Base-by-base conservation (phyloP, 2,329 filamentous ascomycete species). In the Trichophyton verrucosum region DNA sequence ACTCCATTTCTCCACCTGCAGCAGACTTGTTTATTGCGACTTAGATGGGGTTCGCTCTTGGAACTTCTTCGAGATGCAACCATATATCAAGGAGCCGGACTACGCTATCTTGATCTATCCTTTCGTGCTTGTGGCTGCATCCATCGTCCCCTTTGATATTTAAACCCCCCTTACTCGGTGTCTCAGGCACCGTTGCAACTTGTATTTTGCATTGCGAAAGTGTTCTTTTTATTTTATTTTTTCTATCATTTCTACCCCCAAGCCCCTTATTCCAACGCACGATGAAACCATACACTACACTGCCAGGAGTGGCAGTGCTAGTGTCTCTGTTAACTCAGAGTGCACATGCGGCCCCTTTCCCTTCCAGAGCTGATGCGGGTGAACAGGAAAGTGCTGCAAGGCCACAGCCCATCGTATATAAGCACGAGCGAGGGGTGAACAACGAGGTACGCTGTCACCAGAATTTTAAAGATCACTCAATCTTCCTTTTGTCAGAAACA, bases 301-400 rank as follows among this genome's bases (percentile, higher is more conserved):
- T 57, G 56, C 47, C 46, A 56, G 49, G 33, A 1, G 57, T 44
- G 46, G 55, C 58, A 17, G 30, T 56, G 51, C 51, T 62, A 51
- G 59, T 62, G 49, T 33, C 58, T 22, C 27, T 57, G 24, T 22
- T 36, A 30, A 20, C 33, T 13, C 47, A 55, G 40, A 40, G 51
- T 22, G 51, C 51, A 44, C 38, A 60, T 20, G 58, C 58, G 11
- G 40, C 59, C 46, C 61, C 47, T 33, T 60, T 53, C n/a, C 40
- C 42, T 42, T 44, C 42, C 2, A n/a, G 55, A 46, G n/a, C 42
- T 36, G n/a, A 59, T 59, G 27, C 27, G 22, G 47, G 22, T 55
- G 49, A 55, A n/a, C 49, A 55, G 49, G 49, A 36, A 5, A 55
- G 4, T 3, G 6, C 49, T 36, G 27, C 27, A 33, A 33, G 7